Evolutionary conservation across 139 green algal genomes (phyloP).

Genomic region (Chlorella sorokiniana): DNA sequence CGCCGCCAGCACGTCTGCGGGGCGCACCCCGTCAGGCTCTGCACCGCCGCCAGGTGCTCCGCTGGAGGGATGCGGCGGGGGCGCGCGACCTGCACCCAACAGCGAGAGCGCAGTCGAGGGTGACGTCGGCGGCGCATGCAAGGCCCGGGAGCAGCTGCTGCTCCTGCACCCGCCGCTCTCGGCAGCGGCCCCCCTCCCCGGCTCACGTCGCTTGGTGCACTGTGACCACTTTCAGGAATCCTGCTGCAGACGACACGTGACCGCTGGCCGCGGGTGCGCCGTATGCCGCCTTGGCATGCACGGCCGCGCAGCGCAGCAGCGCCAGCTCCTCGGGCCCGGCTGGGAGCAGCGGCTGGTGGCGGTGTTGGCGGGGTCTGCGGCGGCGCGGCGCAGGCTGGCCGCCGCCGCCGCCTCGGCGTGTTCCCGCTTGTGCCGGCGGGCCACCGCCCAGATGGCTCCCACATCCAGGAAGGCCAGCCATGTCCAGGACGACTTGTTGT

Average conservation of each 20-base stretch:
- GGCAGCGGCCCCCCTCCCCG: not conserved
- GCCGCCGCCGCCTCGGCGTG: conserved; percentile 15
- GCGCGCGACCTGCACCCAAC: not conserved
- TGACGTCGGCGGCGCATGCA: not conserved
- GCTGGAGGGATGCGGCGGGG: not conserved
- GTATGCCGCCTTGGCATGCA: conserved; percentile 23
- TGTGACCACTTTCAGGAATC: conserved; percentile 1
- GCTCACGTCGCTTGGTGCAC: conserved; percentile 19
- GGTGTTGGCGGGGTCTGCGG: not conserved
- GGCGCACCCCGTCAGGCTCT: conserved; percentile 17
- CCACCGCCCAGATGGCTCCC: not conserved
- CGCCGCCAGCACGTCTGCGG: conserved; percentile 10
- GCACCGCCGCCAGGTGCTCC: not conserved
- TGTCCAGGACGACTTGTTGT: not conserved
- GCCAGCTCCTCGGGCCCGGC: not conserved
- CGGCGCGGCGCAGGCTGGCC: conserved; percentile 11
- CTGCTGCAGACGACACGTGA: not conserved
- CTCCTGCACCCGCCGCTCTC: not conserved
- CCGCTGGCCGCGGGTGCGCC: not conserved
- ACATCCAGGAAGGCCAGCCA: not conserved
- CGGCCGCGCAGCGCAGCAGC: conserved; percentile 5
- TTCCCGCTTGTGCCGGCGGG: not conserved
- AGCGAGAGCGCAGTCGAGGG: not conserved
- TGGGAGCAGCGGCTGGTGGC: not conserved
- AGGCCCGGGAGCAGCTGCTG: not conserved